Evolutionary conservation across 768 basidiomycete species (phyloP), one percentile per base, ranked within the genome.

Genomic region (Tricholoma sp.): DNA sequence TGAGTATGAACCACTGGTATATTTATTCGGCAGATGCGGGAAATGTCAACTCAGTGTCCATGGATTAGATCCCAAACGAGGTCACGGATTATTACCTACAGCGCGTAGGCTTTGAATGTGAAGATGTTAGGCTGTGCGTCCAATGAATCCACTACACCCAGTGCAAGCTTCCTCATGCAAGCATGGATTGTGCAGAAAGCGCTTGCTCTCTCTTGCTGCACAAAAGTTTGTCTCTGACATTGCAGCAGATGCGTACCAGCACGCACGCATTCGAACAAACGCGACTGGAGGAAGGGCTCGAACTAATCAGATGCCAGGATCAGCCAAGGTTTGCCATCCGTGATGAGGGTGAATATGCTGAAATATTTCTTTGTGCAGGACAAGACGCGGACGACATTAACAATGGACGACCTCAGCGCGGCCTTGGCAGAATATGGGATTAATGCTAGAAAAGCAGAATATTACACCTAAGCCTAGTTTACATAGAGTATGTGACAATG

Each of bases 191-290:
- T 57, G 7, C 68, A 97, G 95, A 55, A 98, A 97, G 75, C 90
- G 96, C 2, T 82, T 99, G 15, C 78, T 99, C 24, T 94, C 96
- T 0, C 80, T 98, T 11, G 95, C 97, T 2, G 94, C 97, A 0
- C 97, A 99, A 67, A 98, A 98, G 67, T 98, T 99, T 68, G 88
- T 98, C 44, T 91, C 94, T 6, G 96, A 98, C 67, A 95, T 99
- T 54, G 90, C 96, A 2, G 84, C 91, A 2, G 97, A 99, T 69
- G 94, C 97, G 9, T 98, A 92, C 72, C 94, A 98, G 66, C 96
- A 98, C 72, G 97, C 97, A 7, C 90, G 96, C 31, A 91, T 98
- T 65, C 85, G 97, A 36, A 91, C 92, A 1, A 96, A 92, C 57
- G 93, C 91, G 34, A 68, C 86, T 5, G 83, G 87, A 29, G 88